Evolutionary conservation across 495 filamentous ascomycete genomes (phyloP).

Genomic region (Chaetomium cochliodes): DNA sequence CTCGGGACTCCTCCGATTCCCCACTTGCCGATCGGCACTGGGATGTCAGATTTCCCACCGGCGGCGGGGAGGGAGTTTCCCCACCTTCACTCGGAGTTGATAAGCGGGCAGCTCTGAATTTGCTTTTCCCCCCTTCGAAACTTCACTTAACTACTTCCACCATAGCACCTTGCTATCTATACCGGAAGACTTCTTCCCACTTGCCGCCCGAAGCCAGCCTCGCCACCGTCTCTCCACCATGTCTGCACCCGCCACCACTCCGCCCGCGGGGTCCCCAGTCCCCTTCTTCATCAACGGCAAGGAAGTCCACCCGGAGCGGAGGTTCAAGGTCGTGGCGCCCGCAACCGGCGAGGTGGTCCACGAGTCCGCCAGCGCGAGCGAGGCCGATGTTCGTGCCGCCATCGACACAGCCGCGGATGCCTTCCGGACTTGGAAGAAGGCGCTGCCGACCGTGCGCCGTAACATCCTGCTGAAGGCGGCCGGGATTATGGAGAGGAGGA

Average conservation of each 20-base stretch:
- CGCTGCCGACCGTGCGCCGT: constrained; percentile 59
- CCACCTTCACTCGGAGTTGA: neutral
- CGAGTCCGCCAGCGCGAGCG: constrained; percentile 59
- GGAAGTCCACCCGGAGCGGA: constrained; percentile 57
- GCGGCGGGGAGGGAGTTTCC: neutral
- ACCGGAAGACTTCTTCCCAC: neutral
- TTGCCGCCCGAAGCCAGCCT: neutral
- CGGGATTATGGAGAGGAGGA: constrained; percentile 61
- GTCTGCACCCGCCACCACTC: constrained; percentile 8
- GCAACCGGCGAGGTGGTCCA: constrained; percentile 60
- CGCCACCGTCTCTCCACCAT: neutral
- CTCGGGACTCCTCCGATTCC: neutral
- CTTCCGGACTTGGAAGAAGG: constrained; percentile 67
- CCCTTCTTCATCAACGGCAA: constrained; percentile 75
- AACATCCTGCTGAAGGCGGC: constrained; percentile 71
- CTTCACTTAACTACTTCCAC: too few relatives aligned
- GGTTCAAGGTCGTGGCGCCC: constrained; percentile 68
- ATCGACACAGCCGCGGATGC: constrained; percentile 65
- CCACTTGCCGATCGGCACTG: constrained; percentile 3
- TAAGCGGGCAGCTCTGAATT: neutral
- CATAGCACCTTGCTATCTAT: neutral
- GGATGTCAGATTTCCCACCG: neutral
- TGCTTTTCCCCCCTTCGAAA: neutral
- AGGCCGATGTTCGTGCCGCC: constrained; percentile 60
- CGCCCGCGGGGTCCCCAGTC: constrained; percentile 39